Conservation (phyloP, 2,329 filamentous ascomycete genomes). For the Fusarium multiceps region DNA sequence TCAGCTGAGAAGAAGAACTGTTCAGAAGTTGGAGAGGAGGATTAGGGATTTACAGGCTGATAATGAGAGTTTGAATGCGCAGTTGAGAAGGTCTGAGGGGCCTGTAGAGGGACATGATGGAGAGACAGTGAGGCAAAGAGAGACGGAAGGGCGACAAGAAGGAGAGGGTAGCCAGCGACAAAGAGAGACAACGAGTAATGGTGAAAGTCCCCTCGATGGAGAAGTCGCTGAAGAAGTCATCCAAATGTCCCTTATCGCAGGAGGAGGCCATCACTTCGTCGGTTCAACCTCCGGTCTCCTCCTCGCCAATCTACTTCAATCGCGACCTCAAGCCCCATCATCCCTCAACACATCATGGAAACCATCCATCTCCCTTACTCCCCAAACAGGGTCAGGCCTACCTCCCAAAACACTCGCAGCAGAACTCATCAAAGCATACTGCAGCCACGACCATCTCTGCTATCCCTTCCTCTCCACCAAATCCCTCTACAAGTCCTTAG, state of each 20-base stretch:
- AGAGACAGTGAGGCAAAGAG: background rate
- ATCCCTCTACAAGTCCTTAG: conserved; percentile 44
- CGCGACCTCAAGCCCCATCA: conserved; percentile 29
- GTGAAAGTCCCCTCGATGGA: conserved; percentile 16
- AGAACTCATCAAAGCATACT: conserved; percentile 55
- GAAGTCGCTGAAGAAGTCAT: conserved; percentile 56
- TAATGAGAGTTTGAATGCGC: conserved; percentile 38
- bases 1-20: conserved; percentile 46
- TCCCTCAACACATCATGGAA: conserved; percentile 31
- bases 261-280: conserved; percentile 56
- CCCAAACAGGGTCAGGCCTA: conserved; percentile 36
- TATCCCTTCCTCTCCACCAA: conserved; percentile 55
- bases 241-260: conserved; percentile 55
- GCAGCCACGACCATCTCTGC: conserved; percentile 56
- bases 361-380: conserved; percentile 9
- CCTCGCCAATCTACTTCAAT: conserved; percentile 55
- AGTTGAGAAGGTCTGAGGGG: conserved; percentile 21
- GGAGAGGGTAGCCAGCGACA: background rate
- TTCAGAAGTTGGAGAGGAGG: conserved; percentile 51
- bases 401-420: conserved; percentile 52
- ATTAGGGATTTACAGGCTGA: conserved; percentile 49
- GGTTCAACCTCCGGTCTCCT: conserved; percentile 55
- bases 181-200: background rate
- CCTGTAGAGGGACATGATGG: background rate
- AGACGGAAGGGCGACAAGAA: background rate